Base-by-base conservation (phyloP, 305 asterid genomes). In the Euphrasia arctica region DNA sequence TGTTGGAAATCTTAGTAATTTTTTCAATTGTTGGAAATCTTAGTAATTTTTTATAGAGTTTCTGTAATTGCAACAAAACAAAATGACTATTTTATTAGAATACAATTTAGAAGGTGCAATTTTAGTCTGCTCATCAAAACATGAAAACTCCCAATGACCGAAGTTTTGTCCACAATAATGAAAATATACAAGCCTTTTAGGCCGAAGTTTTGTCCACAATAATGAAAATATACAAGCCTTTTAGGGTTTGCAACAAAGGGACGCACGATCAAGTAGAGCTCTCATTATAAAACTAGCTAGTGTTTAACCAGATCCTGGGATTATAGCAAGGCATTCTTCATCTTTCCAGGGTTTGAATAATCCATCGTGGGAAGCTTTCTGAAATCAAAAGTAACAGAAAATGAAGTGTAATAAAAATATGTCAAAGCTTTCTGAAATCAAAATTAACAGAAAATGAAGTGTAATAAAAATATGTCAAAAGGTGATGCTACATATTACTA, bases 271-370 rank as follows among this genome's bases (percentile, higher is more conserved):
- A 18, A 18, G 22, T 18, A 18, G 22, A 18, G 22, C 22, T 18
- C 22, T 18, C 22, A 18, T 18, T 18, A 58, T 50, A 31, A 54
- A 31, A 54, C 49, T 22, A 47, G 65, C 42, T 36, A 36, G 42
- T 1, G 54, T 42, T 68, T 60, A 64, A 52, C 29, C 12, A 34
- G 72, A 68, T 58, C 42, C 67, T 18, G 81, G 84, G 59, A 15
- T 27, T 15, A 75, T 59, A 13, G 73, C 77, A 9, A 81, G 87
- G 72, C 95, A 84, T 60, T 68, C 74, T 10, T 36, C 11, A 47
- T 86, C 96, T 12, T 7, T 29, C 96, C 95, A 89, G 50, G 96
- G 89, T 32, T 0, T 18, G 71, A 84, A 85, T 0, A 79, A 56
- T 15, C 74, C 78, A 12, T 70, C 62, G 58, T 65, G 78, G 65